Evolutionary conservation across 805 yeast species (phyloP).

Genomic region (Yamadazyma ubonensis): DNA sequence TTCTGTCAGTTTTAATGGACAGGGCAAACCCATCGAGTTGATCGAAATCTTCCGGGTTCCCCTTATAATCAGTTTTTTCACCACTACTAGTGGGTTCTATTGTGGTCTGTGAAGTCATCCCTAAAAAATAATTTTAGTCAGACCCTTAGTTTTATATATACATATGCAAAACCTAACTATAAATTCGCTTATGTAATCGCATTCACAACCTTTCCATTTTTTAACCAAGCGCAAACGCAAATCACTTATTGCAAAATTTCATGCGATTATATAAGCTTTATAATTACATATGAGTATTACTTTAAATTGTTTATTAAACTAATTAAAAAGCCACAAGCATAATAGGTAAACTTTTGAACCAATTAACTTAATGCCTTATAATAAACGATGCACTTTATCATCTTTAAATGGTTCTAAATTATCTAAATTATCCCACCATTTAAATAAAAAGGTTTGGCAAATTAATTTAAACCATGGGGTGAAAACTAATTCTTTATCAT

Average conservation of each 20-base stretch:
- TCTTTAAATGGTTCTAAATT: slow-evolving; percentile 51
- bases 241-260: background rate
- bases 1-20: slow-evolving; percentile 3
- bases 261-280: background rate
- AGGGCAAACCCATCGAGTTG: background rate
- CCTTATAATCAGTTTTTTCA: background rate
- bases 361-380: slow-evolving; percentile 27
- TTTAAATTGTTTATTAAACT: background rate
- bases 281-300: background rate
- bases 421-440: slow-evolving; percentile 88
- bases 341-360: background rate
- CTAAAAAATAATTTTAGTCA: background rate
- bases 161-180: background rate
- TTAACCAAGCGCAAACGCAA: background rate
- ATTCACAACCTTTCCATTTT: background rate
- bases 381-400: slow-evolving; percentile 49
- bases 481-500: slow-evolving; percentile 63
- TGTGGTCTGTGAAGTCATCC: background rate
- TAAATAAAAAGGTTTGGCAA: slow-evolving; percentile 83
- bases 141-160: background rate
- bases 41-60: background rate
- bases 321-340: background rate
- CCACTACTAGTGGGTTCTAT: background rate
- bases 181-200: slow-evolving; percentile 6
- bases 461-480: slow-evolving; percentile 99